Evolutionary conservation across 805 yeast species (phyloP).

Genomic region (Suhomyces tanzawaensis): DNA sequence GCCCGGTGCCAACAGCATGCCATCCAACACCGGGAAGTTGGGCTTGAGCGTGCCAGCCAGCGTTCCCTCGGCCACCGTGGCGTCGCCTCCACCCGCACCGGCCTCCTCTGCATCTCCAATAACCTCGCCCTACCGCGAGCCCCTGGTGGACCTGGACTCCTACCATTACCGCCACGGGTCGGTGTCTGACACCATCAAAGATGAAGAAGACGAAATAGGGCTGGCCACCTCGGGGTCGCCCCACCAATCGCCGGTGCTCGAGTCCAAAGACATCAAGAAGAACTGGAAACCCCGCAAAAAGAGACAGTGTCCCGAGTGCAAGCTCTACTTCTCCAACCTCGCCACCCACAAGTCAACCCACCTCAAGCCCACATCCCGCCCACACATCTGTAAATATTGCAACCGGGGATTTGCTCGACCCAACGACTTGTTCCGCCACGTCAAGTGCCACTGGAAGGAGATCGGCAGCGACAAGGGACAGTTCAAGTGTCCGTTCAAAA

Average conservation of each 20-base stretch:
- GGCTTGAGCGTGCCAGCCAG: no score
- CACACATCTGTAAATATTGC: conserved; percentile 76
- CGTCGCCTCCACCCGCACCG: neutral
- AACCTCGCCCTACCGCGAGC: conserved; percentile 15
- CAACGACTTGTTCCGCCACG: conserved; percentile 82
- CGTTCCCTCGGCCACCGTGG: neutral
- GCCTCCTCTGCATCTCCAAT: conserved; percentile 13
- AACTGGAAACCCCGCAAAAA: conserved; percentile 54
- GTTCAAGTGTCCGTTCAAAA: conserved; percentile 76
- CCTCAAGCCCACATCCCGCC: conserved; percentile 65
- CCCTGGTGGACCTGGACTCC: conserved; percentile 1
- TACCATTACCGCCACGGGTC: conserved; percentile 13
- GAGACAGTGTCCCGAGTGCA: conserved; percentile 71
- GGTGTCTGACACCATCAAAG: conserved; percentile 13
- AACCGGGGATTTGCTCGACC: conserved; percentile 84
- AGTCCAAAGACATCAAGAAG: conserved; percentile 9
- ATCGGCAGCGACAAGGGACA: conserved; percentile 63
- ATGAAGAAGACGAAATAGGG: conserved; percentile 2
- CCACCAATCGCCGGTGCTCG: conserved; percentile 2
- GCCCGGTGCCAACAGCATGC: neutral
- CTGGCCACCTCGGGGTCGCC: conserved; percentile 9
- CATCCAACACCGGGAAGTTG: no score
- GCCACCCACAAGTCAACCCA: conserved; percentile 85
- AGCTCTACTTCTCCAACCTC: conserved; percentile 66
- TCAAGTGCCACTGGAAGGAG: conserved; percentile 81